Conservation (phyloP, 768 basidiomycete species). For the Filobasidium floriforme region DNA sequence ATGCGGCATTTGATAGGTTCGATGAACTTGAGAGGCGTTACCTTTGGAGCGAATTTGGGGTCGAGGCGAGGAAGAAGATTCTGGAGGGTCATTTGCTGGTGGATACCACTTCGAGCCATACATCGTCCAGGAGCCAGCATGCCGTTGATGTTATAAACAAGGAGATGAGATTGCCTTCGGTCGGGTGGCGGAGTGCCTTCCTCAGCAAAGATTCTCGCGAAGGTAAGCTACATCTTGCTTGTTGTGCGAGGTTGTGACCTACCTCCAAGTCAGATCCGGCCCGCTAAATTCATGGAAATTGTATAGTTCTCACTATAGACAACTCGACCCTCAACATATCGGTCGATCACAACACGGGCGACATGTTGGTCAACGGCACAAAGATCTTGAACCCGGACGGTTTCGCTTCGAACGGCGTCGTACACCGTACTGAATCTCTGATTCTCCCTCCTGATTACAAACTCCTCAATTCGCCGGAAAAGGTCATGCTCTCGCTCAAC, state of each 20-base stretch:
- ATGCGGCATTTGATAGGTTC: slow-evolving; percentile 69
- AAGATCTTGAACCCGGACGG: slow-evolving; percentile 58
- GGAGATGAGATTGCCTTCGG: no score
- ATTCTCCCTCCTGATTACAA: slow-evolving; percentile 70
- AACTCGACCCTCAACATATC: neutral
- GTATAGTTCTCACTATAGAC: neutral
- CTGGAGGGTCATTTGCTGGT: slow-evolving; percentile 49
- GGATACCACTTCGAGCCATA: slow-evolving; percentile 50
- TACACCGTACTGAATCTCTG: slow-evolving; percentile 79
- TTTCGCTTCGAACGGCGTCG: slow-evolving; percentile 83
- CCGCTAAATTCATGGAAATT: no score
- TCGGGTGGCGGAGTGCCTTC: no score
- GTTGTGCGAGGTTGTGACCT: no score
- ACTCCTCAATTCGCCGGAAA: slow-evolving; percentile 74
- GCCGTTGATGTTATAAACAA: neutral
- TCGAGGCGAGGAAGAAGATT: slow-evolving; percentile 68
- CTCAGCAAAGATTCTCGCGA: no score
- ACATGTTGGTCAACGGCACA: slow-evolving; percentile 47
- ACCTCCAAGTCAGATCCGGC: no score
- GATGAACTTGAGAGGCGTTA: slow-evolving; percentile 73
- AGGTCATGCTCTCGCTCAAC: slow-evolving; percentile 83
- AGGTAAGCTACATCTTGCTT: no score
- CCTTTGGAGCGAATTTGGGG: slow-evolving; percentile 77
- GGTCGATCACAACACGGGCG: slow-evolving; percentile 53
- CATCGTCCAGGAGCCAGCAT: neutral